A percentile compares a stretch with the other conserved stretches of the same genome.
Evolutionary conservation across 164 flowering plant species (phyloP).

Genomic region (Dillenia suffruticosa): DNA sequence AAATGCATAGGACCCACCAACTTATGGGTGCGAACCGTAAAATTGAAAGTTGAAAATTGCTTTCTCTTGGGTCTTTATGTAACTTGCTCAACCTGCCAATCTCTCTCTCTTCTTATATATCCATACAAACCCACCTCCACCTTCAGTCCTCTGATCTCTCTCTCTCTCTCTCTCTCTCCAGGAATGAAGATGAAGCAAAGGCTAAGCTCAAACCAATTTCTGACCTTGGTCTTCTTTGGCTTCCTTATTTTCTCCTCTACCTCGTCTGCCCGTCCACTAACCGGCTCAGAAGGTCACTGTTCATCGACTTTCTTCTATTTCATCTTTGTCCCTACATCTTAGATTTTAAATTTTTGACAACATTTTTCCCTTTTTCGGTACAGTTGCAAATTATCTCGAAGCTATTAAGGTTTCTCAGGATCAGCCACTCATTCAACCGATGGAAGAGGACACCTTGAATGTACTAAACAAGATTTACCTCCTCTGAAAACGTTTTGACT

Average conservation of each 20-base stretch:
- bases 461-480: slow-evolving; percentile 5
- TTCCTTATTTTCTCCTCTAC: slow-evolving; percentile 9
- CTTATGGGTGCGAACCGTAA: too few relatives aligned
- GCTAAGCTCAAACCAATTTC: slow-evolving; percentile 6
- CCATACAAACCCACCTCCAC: slow-evolving; percentile 3
- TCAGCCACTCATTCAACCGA: not conserved
- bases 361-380: not conserved
- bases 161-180: slow-evolving; percentile 5
- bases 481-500: not conserved
- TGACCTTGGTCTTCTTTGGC: slow-evolving; percentile 13
- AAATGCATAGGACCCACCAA: too few relatives aligned
- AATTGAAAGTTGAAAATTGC: slow-evolving; percentile 1
- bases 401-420: slow-evolving; percentile 5
- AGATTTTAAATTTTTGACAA: not conserved
- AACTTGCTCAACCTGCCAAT: slow-evolving; percentile 8
- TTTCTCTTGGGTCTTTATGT: slow-evolving; percentile 20
- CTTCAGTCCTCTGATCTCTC: slow-evolving; percentile 1
- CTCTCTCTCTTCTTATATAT: slow-evolving; percentile 32
- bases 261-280: slow-evolving; percentile 15
- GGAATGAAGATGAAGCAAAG: slow-evolving; percentile 25
- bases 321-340: not conserved
- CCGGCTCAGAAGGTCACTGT: slow-evolving; percentile 17
- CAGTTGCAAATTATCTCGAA: slow-evolving; percentile 5
- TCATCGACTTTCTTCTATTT: not conserved
- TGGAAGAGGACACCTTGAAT: slow-evolving; percentile 15